Percentiles rank a stretch among this genome's conserved stretches.
Conservation (phyloP, 805 yeast species). For the Candida corydali region DNA sequence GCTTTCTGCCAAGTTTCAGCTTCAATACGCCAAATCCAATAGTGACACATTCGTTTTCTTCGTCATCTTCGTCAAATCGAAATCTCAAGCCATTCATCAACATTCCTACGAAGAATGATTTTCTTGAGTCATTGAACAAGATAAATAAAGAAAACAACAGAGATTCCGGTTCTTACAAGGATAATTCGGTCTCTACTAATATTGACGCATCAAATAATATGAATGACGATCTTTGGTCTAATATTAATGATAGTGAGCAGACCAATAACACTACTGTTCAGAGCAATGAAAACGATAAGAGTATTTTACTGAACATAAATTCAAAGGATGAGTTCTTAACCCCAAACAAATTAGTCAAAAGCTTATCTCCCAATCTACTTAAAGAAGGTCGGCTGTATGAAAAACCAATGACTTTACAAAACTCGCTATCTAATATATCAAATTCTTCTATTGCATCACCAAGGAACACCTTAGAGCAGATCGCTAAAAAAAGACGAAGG, state of each 20-base stretch:
- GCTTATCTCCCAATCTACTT: slow-evolving; percentile 1
- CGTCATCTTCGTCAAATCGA: too few relatives aligned
- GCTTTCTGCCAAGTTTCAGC: slow-evolving; percentile 42
- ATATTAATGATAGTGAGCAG: slow-evolving; percentile 15
- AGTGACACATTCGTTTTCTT: too few relatives aligned
- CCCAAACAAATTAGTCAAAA: slow-evolving; percentile 23
- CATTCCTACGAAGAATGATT: slow-evolving; percentile 6
- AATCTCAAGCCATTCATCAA: slow-evolving; percentile 24
- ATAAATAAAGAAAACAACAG: background rate
- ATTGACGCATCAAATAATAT: slow-evolving; percentile 10
- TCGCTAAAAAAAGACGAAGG: slow-evolving; percentile 13
- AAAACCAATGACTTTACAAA: too few relatives aligned
- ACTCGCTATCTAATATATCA: too few relatives aligned
- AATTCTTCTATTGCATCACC: slow-evolving; percentile 2
- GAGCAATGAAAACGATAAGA: slow-evolving; percentile 15
- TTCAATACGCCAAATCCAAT: slow-evolving; percentile 32
- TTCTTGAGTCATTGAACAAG: slow-evolving; percentile 5
- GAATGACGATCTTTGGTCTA: slow-evolving; percentile 26
- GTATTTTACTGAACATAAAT: too few relatives aligned
- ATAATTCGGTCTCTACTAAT: slow-evolving; percentile 2
- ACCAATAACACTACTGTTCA: slow-evolving; percentile 21
- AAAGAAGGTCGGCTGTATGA: background rate
- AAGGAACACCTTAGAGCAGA: slow-evolving; percentile 1
- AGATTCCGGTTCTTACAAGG: background rate
- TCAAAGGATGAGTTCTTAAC: slow-evolving; percentile 23